Evolutionary conservation across 106 monocot genomes (phyloP).

Genomic region (Dendrobium chrysotoxum): DNA sequence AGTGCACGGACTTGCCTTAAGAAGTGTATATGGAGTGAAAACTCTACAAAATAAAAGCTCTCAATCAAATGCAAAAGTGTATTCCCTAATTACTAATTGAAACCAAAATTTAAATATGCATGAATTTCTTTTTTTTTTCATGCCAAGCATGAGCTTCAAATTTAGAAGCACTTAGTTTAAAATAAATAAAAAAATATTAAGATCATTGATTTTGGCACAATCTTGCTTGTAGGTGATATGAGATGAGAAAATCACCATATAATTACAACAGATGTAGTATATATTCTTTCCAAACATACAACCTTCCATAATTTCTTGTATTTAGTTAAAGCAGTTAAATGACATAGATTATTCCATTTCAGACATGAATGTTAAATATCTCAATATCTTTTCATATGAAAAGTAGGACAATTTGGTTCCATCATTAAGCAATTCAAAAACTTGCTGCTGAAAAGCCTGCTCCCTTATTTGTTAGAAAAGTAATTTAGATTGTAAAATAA

Average conservation of each 20-base stretch:
- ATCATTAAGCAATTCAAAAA: constrained; percentile 1
- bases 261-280: not conserved
- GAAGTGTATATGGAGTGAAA: not conserved
- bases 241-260: not conserved
- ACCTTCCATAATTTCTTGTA: not conserved
- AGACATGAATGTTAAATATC: not conserved
- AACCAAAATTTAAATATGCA: not conserved
- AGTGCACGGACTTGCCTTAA: not conserved
- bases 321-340: not conserved
- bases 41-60: not conserved
- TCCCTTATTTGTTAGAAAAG: constrained; percentile 3
- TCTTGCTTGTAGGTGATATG: not conserved
- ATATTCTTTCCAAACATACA: constrained; percentile 3
- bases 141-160: constrained; percentile 5
- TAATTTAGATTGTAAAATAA: not conserved
- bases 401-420: not conserved
- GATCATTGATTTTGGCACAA: not conserved
- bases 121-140: not conserved
- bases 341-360: not conserved
- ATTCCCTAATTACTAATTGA: not conserved
- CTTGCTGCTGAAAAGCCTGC: not conserved
- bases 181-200: not conserved
- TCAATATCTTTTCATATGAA: not conserved
- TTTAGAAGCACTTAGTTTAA: constrained; percentile 5
- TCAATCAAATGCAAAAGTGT: not conserved